phyloP scores from a whole-genome alignment of 306 rosid species.

The Glycine tomentella region DNA sequence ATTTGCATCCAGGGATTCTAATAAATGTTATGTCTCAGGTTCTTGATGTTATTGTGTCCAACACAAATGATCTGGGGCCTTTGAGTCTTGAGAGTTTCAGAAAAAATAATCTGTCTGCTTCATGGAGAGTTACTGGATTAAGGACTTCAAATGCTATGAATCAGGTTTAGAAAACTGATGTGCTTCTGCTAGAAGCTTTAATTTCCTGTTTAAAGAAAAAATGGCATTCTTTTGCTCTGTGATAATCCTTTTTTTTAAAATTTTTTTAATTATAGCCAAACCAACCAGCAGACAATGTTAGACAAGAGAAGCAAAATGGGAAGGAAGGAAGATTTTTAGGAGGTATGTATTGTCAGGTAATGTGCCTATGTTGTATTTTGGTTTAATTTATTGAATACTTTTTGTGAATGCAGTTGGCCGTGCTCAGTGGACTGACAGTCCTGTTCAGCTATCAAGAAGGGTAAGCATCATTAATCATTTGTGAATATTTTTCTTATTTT shows the following conservation, averaged over 20 bases:
- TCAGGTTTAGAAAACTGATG: slow-evolving; percentile 66
- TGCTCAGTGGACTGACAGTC: slow-evolving; percentile 52
- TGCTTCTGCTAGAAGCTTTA: slow-evolving; percentile 34
- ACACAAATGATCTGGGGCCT: slow-evolving; percentile 84
- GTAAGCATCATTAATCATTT: slow-evolving; percentile 55
- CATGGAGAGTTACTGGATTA: slow-evolving; percentile 73
- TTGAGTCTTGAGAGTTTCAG: slow-evolving; percentile 80
- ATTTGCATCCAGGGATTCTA: slow-evolving; percentile 42
- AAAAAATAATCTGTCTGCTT: slow-evolving; percentile 78
- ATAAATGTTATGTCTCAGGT: slow-evolving; percentile 59
- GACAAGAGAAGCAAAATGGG: slow-evolving; percentile 52
- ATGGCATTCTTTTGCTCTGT: slow-evolving; percentile 13
- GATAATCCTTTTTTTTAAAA: slow-evolving; percentile 21
- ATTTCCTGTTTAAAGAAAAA: slow-evolving; percentile 2
- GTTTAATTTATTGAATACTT: slow-evolving; percentile 25
- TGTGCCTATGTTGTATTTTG: slow-evolving; percentile 21
- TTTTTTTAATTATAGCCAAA: slow-evolving; percentile 51
- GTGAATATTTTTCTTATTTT: slow-evolving; percentile 28
- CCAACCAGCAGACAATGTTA: slow-evolving; percentile 51
- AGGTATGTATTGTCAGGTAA: slow-evolving; percentile 38
- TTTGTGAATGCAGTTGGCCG: slow-evolving; percentile 58
- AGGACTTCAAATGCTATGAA: slow-evolving; percentile 51
- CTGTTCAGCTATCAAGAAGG: slow-evolving; percentile 69
- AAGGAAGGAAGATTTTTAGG: slow-evolving; percentile 59
- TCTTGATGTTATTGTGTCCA: slow-evolving; percentile 75